Evolutionary conservation across 1,284 basidiomycete genomes (phyloP), one percentile per base, ranked within the genome.

Genomic region (Nidula niveotomentosa): DNA sequence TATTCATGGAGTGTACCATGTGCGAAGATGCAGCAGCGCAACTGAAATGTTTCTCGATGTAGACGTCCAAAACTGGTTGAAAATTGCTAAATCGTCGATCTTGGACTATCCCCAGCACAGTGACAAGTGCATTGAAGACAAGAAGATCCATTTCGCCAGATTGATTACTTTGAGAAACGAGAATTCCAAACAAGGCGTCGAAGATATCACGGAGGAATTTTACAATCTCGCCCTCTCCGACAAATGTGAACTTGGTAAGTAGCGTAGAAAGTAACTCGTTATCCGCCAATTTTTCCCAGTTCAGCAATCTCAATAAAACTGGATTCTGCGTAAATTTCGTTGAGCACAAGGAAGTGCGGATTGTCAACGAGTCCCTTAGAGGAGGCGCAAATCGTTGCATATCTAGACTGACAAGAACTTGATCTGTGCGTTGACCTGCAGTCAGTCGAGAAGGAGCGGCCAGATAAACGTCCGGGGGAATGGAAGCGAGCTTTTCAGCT

Each of bases 71-170:
- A 3, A 96, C 94, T 1, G 93, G 89, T 60, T 92, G 88, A 76
- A 98, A 98, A 68, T 97, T 94, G 70, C 88, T 92, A 79, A 98
- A 97, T n/a, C 95, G 84, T 30, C 96, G 86, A 71, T 98, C 96
- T 63, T 94, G 91, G 12, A 94, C 88, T 59, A 98, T 96, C 1
- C 90, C 86, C 3, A 96, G 85, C 1, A 98, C 89, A 3, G 88
- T 94, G 53, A 98, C 91, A 12, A 99, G 81, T 1, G 92, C 91
- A 62, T 93, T 90, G 78, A 98, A 97, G 6, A 96, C 90, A 13
- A 94, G 77, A 58, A 87, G 80, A 63, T 98, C 93, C 71, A 97
- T 83, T 64, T 95, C 90, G 37, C 89, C 87, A 13, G 76, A 73
- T 57, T 86, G 83, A 62, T 96, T 96, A 59, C 79, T 80, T 15